Conservation (phyloP, 108 stramenopile genomes). For the Parietichytrium sp. region DNA sequence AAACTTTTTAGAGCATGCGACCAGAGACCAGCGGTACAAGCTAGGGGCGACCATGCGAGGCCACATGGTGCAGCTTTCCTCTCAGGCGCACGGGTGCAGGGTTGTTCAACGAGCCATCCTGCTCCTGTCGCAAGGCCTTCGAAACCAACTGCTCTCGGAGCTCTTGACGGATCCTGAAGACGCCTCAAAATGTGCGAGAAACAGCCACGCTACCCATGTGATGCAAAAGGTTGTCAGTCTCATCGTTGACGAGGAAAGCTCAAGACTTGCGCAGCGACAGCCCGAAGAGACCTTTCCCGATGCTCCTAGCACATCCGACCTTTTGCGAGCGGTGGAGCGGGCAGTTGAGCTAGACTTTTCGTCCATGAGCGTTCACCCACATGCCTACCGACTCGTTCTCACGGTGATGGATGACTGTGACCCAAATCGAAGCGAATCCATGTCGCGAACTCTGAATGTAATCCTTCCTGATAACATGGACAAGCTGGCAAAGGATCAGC, state of each 20-base stretch:
- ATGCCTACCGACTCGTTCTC: not conserved
- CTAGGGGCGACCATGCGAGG: slow-evolving; percentile 9
- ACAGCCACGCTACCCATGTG: slow-evolving; percentile 4
- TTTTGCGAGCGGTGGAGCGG: not conserved
- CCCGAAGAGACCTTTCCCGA: not conserved
- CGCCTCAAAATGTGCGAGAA: not conserved
- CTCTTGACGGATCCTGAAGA: not conserved
- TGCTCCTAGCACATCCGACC: not conserved
- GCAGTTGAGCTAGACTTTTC: slow-evolving; percentile 25
- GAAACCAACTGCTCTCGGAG: slow-evolving; percentile 20
- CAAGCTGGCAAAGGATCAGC: slow-evolving; percentile 33
- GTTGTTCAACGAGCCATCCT: slow-evolving; percentile 26
- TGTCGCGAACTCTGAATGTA: not conserved
- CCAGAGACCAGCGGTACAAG: slow-evolving; percentile 8
- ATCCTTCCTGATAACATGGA: not conserved
- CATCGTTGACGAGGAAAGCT: not conserved
- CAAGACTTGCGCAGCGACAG: not conserved
- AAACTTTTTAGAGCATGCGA: slow-evolving; percentile 51
- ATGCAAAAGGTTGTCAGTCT: slow-evolving; percentile 29
- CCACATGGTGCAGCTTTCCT: not conserved
- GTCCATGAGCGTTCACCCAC: not conserved
- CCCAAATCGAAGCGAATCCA: not conserved
- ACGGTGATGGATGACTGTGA: slow-evolving; percentile 33
- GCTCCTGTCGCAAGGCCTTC: not conserved
- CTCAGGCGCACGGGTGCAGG: slow-evolving; percentile 5